Conservation (phyloP, 306 rosid species). For the Senna tora region DNA sequence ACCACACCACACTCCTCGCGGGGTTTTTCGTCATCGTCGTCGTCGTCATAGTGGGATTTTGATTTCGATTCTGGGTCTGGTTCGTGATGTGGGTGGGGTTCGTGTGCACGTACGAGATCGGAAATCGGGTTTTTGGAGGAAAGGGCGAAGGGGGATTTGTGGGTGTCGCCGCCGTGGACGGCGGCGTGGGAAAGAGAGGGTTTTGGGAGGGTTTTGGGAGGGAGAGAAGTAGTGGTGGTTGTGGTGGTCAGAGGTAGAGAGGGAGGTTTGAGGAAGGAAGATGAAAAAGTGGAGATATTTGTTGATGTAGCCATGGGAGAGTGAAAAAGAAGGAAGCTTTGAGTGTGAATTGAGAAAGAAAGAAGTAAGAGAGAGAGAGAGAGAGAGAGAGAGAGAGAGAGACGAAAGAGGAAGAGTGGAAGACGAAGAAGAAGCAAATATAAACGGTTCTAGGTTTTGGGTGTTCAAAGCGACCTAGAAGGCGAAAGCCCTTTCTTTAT, state of each 20-base stretch:
- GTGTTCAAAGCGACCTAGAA: not conserved
- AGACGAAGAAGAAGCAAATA: not conserved
- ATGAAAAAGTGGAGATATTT: conserved; percentile 41
- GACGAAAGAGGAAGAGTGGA: not conserved
- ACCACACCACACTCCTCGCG: conserved; percentile 96
- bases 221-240: conserved; percentile 25
- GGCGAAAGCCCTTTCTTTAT: too few relatives aligned
- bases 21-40: conserved; percentile 61
- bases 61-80: too few relatives aligned
- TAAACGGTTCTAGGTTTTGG: conserved; percentile 36
- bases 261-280: conserved; percentile 46
- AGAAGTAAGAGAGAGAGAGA: not conserved
- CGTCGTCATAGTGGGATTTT: conserved; percentile 8
- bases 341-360: too few relatives aligned
- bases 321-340: not conserved
- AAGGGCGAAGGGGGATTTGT: conserved; percentile 17
- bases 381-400: too few relatives aligned
- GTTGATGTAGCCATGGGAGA: conserved; percentile 46
- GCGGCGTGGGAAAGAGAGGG: conserved; percentile 34
- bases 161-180: conserved; percentile 7
- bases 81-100: not conserved
- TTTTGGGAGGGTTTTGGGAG: conserved; percentile 39
- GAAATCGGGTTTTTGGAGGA: conserved; percentile 48
- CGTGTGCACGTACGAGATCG: conserved; percentile 19
- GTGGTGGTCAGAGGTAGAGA: conserved; percentile 22